Base-by-base conservation (phyloP, 306 rosid genomes). In the Trichosanthes truncata region DNA sequence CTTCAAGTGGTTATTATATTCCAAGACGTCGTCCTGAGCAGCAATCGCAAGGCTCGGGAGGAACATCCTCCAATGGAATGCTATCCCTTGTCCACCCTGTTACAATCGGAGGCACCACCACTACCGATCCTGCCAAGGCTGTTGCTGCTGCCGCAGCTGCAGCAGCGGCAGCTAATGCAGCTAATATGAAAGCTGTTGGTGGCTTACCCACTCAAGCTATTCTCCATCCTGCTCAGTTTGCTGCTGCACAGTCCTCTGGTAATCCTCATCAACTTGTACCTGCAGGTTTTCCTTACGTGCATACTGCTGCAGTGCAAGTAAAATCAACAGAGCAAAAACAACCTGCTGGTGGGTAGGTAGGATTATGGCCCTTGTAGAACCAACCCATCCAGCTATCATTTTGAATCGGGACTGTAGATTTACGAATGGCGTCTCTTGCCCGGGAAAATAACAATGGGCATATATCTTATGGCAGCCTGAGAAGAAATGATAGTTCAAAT, bases 321-420 rank as follows among this genome's bases (percentile, higher is more conserved):
- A 94, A 94, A 84, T 91, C 97, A 8, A 85, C 97, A 15, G 98
- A 94, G 81, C 98, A 92, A 83, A 94, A 94, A 83, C 97, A 92
- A 84, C 98, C 97, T 33, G 97, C 97, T 0, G 97, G 93, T 83
- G 98, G 93, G 92, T 94, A 87, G 93, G 92, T 94, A 85, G 90
- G 87, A 83, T 72, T 41, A 82, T 62, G 74, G 36, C 20, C 20
- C 80, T 63, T 69, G 82, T 72, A 52, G 75, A 66, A 77, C 41
- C 59, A 73, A 15, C 61, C 60, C 78, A 74, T 74, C 26, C 61
- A 74, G 78, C 78, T 49, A 46, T 9, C 49, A 15, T 74, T 74
- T 74, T 9, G 17, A 26, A 26, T 74, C 7, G 17, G 60, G 78
- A 76, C 62, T 26, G 78, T 48, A 49, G 49, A 75, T n/a, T 31